A percentile compares a stretch with the other conserved stretches of the same genome.
Evolutionary conservation across 768 basidiomycete genomes (phyloP).

Genomic region (Hygrocybe coccinea): DNA sequence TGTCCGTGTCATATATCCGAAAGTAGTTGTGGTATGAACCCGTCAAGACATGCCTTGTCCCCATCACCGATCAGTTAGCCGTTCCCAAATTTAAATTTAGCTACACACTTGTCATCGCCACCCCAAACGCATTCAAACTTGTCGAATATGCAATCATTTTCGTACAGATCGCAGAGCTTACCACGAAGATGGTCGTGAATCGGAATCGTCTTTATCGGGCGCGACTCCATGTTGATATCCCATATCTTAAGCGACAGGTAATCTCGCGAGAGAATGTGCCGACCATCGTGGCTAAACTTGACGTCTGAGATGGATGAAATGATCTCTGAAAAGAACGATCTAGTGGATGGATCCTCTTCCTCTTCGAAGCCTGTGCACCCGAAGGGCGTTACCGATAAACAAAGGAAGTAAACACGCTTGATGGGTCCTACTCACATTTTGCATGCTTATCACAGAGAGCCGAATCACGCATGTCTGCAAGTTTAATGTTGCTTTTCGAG

Average conservation of each 20-base stretch:
- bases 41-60: slow-evolving; percentile 87
- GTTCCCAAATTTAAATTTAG: slow-evolving; percentile 8
- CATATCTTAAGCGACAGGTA: slow-evolving; percentile 98
- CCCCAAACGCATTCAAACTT: slow-evolving; percentile 99
- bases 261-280: slow-evolving; percentile 94
- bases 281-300: slow-evolving; percentile 96
- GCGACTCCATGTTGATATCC: slow-evolving; percentile 99
- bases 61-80: slow-evolving; percentile 14
- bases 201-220: slow-evolving; percentile 94
- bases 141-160: slow-evolving; percentile 99
- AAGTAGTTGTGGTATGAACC: slow-evolving; percentile 99
- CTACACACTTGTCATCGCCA: slow-evolving; percentile 85
- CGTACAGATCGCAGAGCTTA: slow-evolving; percentile 97
- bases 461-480: slow-evolving; percentile 98
- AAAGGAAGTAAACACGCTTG: not conserved
- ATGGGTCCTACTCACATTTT: slow-evolving; percentile 68
- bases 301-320: slow-evolving; percentile 99
- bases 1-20: slow-evolving; percentile 96
- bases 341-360: slow-evolving; percentile 94
- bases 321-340: slow-evolving; percentile 99
- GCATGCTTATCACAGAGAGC: slow-evolving; percentile 94
- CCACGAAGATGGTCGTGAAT: slow-evolving; percentile 97
- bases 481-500: slow-evolving; percentile 99
- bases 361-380: slow-evolving; percentile 83
- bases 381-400: slow-evolving; percentile 6